Base-by-base conservation (phyloP, 345 rosid genomes). In the Boechera stricta region DNA sequence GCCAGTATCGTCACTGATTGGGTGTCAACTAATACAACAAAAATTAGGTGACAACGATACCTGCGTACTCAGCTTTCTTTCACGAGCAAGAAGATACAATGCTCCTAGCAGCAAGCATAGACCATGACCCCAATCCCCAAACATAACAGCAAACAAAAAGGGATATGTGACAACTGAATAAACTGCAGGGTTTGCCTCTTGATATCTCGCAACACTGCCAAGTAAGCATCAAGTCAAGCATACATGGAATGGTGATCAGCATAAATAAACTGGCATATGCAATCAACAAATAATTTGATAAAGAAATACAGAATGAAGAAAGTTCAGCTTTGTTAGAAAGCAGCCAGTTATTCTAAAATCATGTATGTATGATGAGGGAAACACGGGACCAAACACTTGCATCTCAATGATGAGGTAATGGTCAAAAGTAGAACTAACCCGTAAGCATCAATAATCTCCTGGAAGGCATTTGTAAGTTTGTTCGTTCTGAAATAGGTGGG, bases 81-180 rank as follows among this genome's bases (percentile, higher is more conserved):
- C 98, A 77, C 75, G 87, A 80, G 92, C 94, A 73, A 94, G 85
- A 71, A 94, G 98, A 74, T 90, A 79, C 78, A 94, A 77, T 56
- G 98, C 95, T 77, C 93, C 98, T 75, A 94, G 79, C 79, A 94
- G 86, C 88, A 94, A 88, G 85, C 98, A 94, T 82, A 94, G 83
- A 75, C 98, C 98, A 76, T 94, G 98, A 74, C 98, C 98, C 98
- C 98, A 94, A 79, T 94, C 98, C 61, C 98, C 98, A 85, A 94
- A 94, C 98, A 94, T 94, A 76, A 89, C 98, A 47, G 98, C 98
- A 83, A 94, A 94, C 84, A 92, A 91, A 86, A 94, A 94, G 26
- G 98, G 98, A 81, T 92, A 94, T 56, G 98, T 94, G 67, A 94
- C 73, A 26, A 86, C 87, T 47, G 95, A 82, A 81, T 92, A 94